A percentile compares a stretch with the other conserved stretches of the same genome.
phyloP scores from a whole-genome alignment of 352 stramenopile genomes.

The Globisporangium irregulare region DNA sequence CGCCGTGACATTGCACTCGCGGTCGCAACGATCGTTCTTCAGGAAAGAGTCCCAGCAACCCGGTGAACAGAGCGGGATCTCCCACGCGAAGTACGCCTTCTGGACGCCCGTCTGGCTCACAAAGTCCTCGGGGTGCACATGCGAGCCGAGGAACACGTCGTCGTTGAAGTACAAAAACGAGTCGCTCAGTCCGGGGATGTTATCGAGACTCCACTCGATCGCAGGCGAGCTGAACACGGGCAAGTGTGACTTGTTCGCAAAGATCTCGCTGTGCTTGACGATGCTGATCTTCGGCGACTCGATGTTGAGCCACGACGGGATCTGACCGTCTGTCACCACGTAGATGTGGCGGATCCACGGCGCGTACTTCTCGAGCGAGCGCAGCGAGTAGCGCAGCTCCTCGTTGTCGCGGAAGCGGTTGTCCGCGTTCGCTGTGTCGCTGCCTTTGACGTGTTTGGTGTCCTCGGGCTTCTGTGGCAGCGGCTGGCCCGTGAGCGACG shows the following conservation, averaged over 20 bases:
- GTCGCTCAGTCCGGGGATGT: constrained; percentile 89
- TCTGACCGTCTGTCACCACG: constrained; percentile 93
- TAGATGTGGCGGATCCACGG: constrained; percentile 94
- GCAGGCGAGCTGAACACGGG: constrained; percentile 93
- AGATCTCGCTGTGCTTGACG: constrained; percentile 91
- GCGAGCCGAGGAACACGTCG: constrained; percentile 92
- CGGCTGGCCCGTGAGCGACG: constrained; percentile 73
- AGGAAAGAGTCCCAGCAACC: constrained; percentile 77
- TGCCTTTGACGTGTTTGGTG: constrained; percentile 46
- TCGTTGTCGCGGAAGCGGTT: constrained; percentile 95
- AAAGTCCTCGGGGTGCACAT: constrained; percentile 91
- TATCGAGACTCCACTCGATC: constrained; percentile 94
- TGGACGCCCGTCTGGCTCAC: constrained; percentile 81
- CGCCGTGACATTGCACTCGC: constrained; percentile 81
- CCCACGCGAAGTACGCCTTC: constrained; percentile 92
- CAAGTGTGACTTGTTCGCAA: constrained; percentile 83
- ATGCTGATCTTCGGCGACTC: constrained; percentile 77
- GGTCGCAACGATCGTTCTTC: constrained; percentile 86
- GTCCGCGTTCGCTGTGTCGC: constrained; percentile 71
- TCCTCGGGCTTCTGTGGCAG: constrained; percentile 56
- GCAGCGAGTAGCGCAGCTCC: constrained; percentile 91
- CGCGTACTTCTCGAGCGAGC: constrained; percentile 93
- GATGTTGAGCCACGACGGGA: constrained; percentile 92
- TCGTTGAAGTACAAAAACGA: constrained; percentile 97
- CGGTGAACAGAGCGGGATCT: constrained; percentile 85